These are phyloP conservation scores for Magnolia kwangsiensis DNA, from an alignment of 164 flowering plant genomes.

Conservation along the genomic window DNA sequence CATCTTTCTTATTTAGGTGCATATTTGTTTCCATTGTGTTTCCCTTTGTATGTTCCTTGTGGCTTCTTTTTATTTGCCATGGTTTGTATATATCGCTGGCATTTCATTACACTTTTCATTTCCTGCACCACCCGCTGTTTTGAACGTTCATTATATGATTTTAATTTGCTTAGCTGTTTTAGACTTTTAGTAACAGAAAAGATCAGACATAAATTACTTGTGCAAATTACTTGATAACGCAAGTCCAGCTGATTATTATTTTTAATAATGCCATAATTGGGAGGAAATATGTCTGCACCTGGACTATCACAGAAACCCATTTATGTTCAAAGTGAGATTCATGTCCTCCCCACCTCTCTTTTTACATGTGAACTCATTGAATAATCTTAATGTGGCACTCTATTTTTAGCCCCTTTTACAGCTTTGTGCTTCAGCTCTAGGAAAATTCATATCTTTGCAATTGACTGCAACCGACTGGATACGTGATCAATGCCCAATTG, in stretches of 20 bases:
- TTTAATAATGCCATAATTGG: constrained; percentile 17
- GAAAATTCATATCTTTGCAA: background rate
- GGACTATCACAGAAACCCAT: constrained; percentile 96
- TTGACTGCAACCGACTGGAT: no score
- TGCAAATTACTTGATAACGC: background rate
- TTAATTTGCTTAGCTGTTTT: background rate
- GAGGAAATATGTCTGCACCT: constrained; percentile 99
- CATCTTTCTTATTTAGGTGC: background rate
- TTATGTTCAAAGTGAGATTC: constrained; percentile 56
- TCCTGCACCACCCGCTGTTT: background rate
- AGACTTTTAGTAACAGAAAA: no score
- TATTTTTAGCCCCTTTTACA: background rate
- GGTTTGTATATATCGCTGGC: no score
- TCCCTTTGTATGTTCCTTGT: background rate
- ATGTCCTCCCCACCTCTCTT: background rate
- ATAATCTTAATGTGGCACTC: background rate
- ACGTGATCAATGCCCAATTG: no score
- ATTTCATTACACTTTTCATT: background rate
- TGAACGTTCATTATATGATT: background rate
- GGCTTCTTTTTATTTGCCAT: background rate
- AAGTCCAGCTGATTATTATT: no score
- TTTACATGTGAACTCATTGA: background rate
- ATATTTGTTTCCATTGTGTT: background rate
- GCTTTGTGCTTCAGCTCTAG: background rate
- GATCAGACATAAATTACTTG: background rate